Evolutionary conservation across 2,329 filamentous ascomycete species (phyloP), one percentile per base, ranked within the genome.

Genomic region (Talaromyces sp.): DNA sequence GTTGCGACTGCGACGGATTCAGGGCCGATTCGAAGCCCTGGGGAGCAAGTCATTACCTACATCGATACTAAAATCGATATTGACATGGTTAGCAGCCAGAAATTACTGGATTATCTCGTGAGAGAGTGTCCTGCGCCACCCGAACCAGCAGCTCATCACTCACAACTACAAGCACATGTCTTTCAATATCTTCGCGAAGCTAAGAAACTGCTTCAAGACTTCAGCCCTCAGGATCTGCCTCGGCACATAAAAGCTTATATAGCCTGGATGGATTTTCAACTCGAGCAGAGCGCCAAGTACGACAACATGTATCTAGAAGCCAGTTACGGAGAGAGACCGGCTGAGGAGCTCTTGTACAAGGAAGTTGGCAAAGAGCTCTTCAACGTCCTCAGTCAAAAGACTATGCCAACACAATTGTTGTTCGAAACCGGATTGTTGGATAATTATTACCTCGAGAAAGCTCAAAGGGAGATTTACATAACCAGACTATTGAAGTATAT

Each of bases 391-490:
- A 47, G 43, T 22, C 43, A 47, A 19, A 47, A 22, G 43, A 47
- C 19, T 13, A 22, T 22, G 19, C 43, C 43, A 47, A 47, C 43
- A 11, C 43, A 47, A 19, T 6, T 47, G 43, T 22, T 47, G n/a
- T 47, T 47, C 10, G 43, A 47, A 5, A 47, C 43, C 43, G 43
- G 43, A 11, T 24, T 31, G 16, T 2, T 50, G 24, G 24, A 50
- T 22, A 47, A 16, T 3, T 50, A 50, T 50, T 50, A 50, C n/a
- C 24, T 50, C 22, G 41, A 13, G 19, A 47, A 39, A 24, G 65
- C 63, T 27, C 56, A 66, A 70, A 6, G n/a, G 19, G 70, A 68
- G 1, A 70, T 73, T 37, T 10, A 62, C 73, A 0, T 31, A 3
- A 50, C 5, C 24, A 24, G 24, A 31, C 47, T 50, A 22, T 31